Base-by-base conservation (phyloP, 257 asterid genomes). In the Nicotiana knightiana region DNA sequence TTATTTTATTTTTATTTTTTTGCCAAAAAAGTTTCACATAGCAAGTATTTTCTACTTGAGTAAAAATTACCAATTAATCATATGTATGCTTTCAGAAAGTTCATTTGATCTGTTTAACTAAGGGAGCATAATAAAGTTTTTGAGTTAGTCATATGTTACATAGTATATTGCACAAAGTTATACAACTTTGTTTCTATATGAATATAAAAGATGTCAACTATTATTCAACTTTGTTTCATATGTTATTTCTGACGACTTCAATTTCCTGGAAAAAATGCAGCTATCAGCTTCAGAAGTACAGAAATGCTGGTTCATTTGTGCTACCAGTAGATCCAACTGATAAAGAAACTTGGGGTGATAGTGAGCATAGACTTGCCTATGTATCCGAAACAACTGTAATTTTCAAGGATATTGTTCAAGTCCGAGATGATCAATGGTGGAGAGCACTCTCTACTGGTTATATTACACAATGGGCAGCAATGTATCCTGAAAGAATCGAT, bases 381-480 rank as follows among this genome's bases (percentile, higher is more conserved):
- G 95, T 96, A 2, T 91, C 99, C 1, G 98, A 96, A 83, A 96
- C 99, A 32, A 96, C 99, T 2, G 98, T 93, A 13, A 94, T 96
- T 35, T 96, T 94, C 94, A 96, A 94, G 82, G 97, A 89, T 73
- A 82, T 91, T 2, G 97, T 96, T 59, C 97, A 94, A 86, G 97
- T 92, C 30, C 83, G 99, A 28, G 99, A 96, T 79, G 94, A 94
- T 46, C 99, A 94, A 67, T 96, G 99, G 99, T 96, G 99, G 99
- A 94, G 87, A 73, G 98, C 98, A 15, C 93, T 96, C 24, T 91
- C 99, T 1, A 90, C 92, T 0, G 99, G 99, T 30, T 96, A 94
- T 58, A 13, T 96, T 0, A 92, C 99, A 2, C 98, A 93, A 70
- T 96, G 99, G 99, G 99, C 99, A 0, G 87, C 97, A 0, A 96